Conservation (phyloP, 352 stramenopile genomes). For the Phytophthora foliorum region DNA sequence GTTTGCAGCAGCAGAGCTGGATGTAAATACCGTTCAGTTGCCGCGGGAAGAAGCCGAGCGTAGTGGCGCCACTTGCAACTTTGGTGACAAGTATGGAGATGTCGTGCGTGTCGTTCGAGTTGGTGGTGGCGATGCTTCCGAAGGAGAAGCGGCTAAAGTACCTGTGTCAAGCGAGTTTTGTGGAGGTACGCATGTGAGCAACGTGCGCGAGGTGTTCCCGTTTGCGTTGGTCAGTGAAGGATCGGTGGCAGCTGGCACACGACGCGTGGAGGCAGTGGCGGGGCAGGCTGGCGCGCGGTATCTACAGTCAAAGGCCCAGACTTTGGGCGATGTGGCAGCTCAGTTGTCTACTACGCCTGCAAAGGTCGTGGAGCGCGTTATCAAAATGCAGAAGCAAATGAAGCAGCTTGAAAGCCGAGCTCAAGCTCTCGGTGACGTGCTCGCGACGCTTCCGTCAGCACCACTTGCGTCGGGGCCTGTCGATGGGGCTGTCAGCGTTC, state of each 20-base stretch:
- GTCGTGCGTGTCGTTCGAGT: conserved; percentile 80
- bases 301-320: conserved; percentile 68
- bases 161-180: conserved; percentile 76
- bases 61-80: conserved; percentile 81
- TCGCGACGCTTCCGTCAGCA: conserved; percentile 52
- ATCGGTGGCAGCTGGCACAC: conserved; percentile 81
- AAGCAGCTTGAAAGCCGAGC: conserved; percentile 65
- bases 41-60: conserved; percentile 58
- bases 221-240: conserved; percentile 83
- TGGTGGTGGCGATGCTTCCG: conserved; percentile 26
- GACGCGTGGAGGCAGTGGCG: conserved; percentile 75
- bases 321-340: conserved; percentile 53
- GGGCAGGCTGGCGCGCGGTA: conserved; percentile 60
- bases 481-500: conserved; percentile 19
- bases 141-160: background rate
- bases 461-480: conserved; percentile 46
- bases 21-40: conserved; percentile 55
- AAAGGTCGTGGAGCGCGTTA: conserved; percentile 71
- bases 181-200: conserved; percentile 75
- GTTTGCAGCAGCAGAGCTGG: conserved; percentile 50
- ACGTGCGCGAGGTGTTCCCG: conserved; percentile 61
- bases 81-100: conserved; percentile 89
- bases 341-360: conserved; percentile 70
- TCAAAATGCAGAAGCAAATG: conserved; percentile 77
- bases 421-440: conserved; percentile 61